phyloP scores from a whole-genome alignment of 2,329 filamentous ascomycete genomes.

The Lecanicillium sp. region DNA sequence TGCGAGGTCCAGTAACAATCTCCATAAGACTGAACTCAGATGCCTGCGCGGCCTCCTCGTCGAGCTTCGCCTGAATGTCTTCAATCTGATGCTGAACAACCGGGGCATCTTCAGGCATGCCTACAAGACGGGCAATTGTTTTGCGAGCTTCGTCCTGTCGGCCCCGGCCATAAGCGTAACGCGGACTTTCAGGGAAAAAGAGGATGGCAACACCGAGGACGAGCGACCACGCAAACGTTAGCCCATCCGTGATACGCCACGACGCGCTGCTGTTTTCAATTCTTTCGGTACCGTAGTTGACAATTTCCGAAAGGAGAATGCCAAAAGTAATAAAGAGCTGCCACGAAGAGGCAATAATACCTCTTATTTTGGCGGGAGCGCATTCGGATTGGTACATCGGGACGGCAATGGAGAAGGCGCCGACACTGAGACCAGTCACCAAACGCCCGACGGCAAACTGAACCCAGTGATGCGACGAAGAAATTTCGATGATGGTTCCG shows the following conservation, averaged over 20 bases:
- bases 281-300: constrained; percentile 52
- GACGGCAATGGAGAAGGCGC: constrained; percentile 53
- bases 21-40: constrained; percentile 45
- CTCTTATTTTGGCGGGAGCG: constrained; percentile 55
- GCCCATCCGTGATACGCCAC: constrained; percentile 55
- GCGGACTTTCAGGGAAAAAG: constrained; percentile 46
- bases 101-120: constrained; percentile 28
- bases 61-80: constrained; percentile 43
- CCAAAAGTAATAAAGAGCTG: constrained; percentile 64
- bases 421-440: constrained; percentile 59
- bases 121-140: constrained; percentile 38
- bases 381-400: constrained; percentile 64
- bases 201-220: constrained; percentile 42
- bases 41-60: constrained; percentile 35
- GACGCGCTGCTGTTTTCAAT: constrained; percentile 35
- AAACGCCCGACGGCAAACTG: constrained; percentile 58
- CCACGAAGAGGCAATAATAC: constrained; percentile 54
- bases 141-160: constrained; percentile 37
- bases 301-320: constrained; percentile 50
- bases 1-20: constrained; percentile 59
- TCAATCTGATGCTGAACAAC: constrained; percentile 38
- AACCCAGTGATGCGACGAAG: constrained; percentile 47
- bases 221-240: constrained; percentile 48
- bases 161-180: constrained; percentile 40
- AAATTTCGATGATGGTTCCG: constrained; percentile 56